Percentiles rank a stretch among this genome's conserved stretches.
These are phyloP conservation scores for Pyracantha coccinea DNA, from an alignment of 331 rosid species.

Conservation along the genomic window DNA sequence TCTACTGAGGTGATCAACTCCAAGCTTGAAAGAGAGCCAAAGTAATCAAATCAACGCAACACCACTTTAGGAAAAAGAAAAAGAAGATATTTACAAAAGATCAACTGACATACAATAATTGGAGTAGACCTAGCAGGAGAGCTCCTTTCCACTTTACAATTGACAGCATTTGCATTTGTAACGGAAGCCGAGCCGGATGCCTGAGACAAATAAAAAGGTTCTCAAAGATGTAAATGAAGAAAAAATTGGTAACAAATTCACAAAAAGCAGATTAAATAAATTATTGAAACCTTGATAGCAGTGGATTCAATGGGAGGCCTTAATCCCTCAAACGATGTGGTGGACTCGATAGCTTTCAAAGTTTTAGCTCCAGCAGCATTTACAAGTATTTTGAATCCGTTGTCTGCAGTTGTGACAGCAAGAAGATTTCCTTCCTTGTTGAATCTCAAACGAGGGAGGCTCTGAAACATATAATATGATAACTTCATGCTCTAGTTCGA, in stretches of 20 bases:
- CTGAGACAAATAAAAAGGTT: slow-evolving; percentile 29
- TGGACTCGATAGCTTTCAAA: slow-evolving; percentile 43
- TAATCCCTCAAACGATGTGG: slow-evolving; percentile 62
- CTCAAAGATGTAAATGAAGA: not conserved
- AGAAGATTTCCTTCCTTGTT: slow-evolving; percentile 88
- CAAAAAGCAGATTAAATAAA: not conserved
- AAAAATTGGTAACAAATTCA: not conserved
- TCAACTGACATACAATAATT: slow-evolving; percentile 45
- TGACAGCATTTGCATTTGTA: slow-evolving; percentile 47
- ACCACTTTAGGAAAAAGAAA: not conserved
- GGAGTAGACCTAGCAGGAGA: slow-evolving; percentile 76
- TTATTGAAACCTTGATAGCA: slow-evolving; percentile 49
- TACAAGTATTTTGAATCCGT: slow-evolving; percentile 78
- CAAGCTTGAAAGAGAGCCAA: slow-evolving; percentile 44
- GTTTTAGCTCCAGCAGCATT: slow-evolving; percentile 62
- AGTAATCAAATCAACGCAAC: slow-evolving; percentile 21
- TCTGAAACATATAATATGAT: slow-evolving; percentile 43
- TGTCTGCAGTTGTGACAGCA: slow-evolving; percentile 65
- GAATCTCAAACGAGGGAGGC: slow-evolving; percentile 73
- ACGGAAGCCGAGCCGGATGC: slow-evolving; percentile 52
- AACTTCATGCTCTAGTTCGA: slow-evolving; percentile 6
- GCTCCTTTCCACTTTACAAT: slow-evolving; percentile 72
- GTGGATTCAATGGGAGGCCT: slow-evolving; percentile 61
- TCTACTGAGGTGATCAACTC: slow-evolving; percentile 49
- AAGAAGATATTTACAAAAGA: not conserved